A percentile compares a stretch with the other conserved stretches of the same genome.
These are phyloP conservation scores for Epichloe uncinata DNA, from an alignment of 2,329 filamentous ascomycete genomes.

Conservation along the genomic window DNA sequence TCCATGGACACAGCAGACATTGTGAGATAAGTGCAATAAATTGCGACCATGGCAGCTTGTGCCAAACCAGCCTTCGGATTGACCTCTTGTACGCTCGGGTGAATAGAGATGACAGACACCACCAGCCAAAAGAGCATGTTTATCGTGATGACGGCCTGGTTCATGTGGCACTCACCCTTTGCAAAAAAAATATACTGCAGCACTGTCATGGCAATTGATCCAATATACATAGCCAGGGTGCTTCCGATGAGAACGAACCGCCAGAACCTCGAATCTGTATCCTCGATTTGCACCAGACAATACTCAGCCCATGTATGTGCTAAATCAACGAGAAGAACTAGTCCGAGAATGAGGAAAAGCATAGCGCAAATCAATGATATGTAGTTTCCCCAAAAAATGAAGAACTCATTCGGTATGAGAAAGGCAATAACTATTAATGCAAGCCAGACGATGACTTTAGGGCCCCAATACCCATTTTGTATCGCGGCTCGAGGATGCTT, in stretches of 20 bases:
- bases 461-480: slow-evolving; percentile 98
- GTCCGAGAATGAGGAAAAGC: slow-evolving; percentile 81
- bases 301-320: slow-evolving; percentile 97
- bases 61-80: slow-evolving; percentile 90
- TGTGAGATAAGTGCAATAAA: slow-evolving; percentile 97
- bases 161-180: slow-evolving; percentile 71
- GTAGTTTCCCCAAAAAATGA: slow-evolving; percentile 87
- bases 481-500: slow-evolving; percentile 77
- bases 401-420: slow-evolving; percentile 89
- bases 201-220: slow-evolving; percentile 84
- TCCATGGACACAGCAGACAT: slow-evolving; percentile 99
- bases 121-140: slow-evolving; percentile 75
- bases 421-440: slow-evolving; percentile 81
- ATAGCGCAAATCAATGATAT: slow-evolving; percentile 79
- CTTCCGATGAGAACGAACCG: slow-evolving; percentile 79
- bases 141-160: slow-evolving; percentile 89
- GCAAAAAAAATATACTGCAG: slow-evolving; percentile 98
- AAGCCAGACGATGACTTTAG: slow-evolving; percentile 85
- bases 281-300: slow-evolving; percentile 86
- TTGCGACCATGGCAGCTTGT: slow-evolving; percentile 93
- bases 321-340: slow-evolving; percentile 86
- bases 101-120: slow-evolving; percentile 75
- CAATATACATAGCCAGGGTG: slow-evolving; percentile 85
- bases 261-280: slow-evolving; percentile 75
- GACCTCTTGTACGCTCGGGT: slow-evolving; percentile 77